phyloP scores from a whole-genome alignment of 2,329 filamentous ascomycete genomes.

The Ophiosphaerella herpotricha region DNA sequence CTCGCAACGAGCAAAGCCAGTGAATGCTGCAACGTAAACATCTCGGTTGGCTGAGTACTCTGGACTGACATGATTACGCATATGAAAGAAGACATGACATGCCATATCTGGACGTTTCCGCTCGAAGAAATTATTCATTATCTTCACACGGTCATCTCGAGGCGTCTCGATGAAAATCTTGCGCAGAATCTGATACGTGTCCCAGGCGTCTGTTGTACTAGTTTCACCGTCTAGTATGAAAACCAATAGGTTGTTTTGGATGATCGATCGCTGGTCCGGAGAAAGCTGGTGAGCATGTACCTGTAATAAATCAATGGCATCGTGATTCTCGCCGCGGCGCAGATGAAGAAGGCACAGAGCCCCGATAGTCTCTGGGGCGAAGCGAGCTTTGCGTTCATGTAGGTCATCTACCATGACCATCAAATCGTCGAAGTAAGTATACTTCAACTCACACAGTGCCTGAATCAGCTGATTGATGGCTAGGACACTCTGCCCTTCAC shows the following conservation, averaged over 20 bases:
- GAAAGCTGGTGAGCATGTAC: conserved; percentile 73
- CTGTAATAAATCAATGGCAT: conserved; percentile 81
- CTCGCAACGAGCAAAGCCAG: conserved; percentile 67
- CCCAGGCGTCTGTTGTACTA: conserved; percentile 67
- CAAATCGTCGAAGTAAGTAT: conserved; percentile 71
- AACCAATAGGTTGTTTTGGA: conserved; percentile 68
- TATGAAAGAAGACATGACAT: conserved; percentile 84
- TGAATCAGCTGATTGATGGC: conserved; percentile 74
- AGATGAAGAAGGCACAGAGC: conserved; percentile 76
- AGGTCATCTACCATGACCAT: conserved; percentile 74
- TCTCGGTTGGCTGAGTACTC: conserved; percentile 69
- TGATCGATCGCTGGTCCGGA: conserved; percentile 67
- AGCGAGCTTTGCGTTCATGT: conserved; percentile 68
- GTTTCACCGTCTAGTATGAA: conserved; percentile 71
- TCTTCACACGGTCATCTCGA: conserved; percentile 65
- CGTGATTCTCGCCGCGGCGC: conserved; percentile 73
- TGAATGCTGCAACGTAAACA: conserved; percentile 78
- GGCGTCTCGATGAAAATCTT: conserved; percentile 66
- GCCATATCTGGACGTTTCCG: conserved; percentile 83
- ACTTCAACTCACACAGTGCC: conserved; percentile 64
- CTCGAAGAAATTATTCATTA: conserved; percentile 84
- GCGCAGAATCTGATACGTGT: conserved; percentile 63
- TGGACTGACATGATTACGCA: conserved; percentile 75
- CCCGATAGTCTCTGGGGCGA: conserved; percentile 76
- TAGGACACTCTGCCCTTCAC: conserved; percentile 63